Conservation (phyloP, 495 filamentous ascomycete species). For the Aspergillus egyptiacus region DNA sequence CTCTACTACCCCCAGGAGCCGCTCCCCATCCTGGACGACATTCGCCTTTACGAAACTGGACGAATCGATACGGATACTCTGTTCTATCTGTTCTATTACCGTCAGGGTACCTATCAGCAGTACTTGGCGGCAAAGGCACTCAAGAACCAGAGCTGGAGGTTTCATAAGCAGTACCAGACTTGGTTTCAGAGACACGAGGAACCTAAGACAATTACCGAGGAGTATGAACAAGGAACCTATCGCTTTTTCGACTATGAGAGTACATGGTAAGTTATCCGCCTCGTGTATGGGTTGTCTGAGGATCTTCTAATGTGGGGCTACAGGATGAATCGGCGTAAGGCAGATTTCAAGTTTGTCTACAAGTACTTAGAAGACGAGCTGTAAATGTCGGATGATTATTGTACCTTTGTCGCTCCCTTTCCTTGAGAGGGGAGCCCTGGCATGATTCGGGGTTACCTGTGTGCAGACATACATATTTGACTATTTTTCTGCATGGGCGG, state of each 20-base stretch:
- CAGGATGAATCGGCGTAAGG: slow-evolving; percentile 99
- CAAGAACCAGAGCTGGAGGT: slow-evolving; percentile 96
- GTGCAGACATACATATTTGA: not conserved
- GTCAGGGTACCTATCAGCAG: slow-evolving; percentile 91
- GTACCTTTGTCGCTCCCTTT: not conserved
- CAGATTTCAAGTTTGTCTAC: slow-evolving; percentile 97
- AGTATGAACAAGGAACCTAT: slow-evolving; percentile 97
- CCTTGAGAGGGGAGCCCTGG: not conserved
- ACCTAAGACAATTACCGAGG: slow-evolving; percentile 95
- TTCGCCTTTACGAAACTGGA: slow-evolving; percentile 64
- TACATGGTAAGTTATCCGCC: slow-evolving; percentile 70
- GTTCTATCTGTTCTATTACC: slow-evolving; percentile 99
- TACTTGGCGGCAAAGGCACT: slow-evolving; percentile 93
- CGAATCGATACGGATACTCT: slow-evolving; percentile 90
- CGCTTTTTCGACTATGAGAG: slow-evolving; percentile 99
- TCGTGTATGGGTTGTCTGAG: slow-evolving; percentile 4
- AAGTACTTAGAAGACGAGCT: slow-evolving; percentile 93
- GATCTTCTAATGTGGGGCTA: slow-evolving; percentile 12
- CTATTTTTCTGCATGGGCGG: not conserved
- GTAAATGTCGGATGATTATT: slow-evolving; percentile 40
- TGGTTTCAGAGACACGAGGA: slow-evolving; percentile 99
- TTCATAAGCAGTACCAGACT: slow-evolving; percentile 99
- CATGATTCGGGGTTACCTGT: slow-evolving; percentile 2
- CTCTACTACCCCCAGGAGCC: slow-evolving; percentile 89
- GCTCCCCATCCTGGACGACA: slow-evolving; percentile 83